Evolutionary conservation across 768 basidiomycete species (phyloP).

Genomic region (Boletus bicolor): DNA sequence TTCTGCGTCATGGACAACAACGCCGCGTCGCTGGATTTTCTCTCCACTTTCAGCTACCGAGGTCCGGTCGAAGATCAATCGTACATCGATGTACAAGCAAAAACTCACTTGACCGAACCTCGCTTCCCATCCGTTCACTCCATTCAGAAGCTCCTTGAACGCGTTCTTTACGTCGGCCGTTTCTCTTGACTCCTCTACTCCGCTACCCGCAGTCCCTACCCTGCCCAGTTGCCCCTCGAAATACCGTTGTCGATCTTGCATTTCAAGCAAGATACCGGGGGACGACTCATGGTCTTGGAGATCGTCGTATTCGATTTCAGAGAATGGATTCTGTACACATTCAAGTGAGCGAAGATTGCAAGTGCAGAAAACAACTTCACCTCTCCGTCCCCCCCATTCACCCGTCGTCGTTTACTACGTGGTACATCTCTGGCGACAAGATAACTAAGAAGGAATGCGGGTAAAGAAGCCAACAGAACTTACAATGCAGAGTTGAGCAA

Average conservation of each 20-base stretch:
- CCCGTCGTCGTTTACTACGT: constrained; percentile 58
- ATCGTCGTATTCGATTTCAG: constrained; percentile 82
- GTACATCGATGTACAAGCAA: background rate
- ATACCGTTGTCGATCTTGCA: constrained; percentile 81
- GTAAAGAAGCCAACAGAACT: constrained; percentile 18
- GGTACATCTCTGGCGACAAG: constrained; percentile 43
- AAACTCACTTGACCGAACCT: constrained; percentile 53
- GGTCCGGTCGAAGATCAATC: background rate
- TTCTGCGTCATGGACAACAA: constrained; percentile 75
- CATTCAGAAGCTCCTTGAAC: constrained; percentile 44
- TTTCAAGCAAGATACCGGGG: constrained; percentile 74
- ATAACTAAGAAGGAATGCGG: background rate
- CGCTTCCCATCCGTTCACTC: constrained; percentile 54
- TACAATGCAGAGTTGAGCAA: constrained; percentile 79
- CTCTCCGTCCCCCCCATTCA: constrained; percentile 40
- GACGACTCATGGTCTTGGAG: constrained; percentile 67
- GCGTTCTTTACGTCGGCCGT: constrained; percentile 46
- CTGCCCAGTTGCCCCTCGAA: constrained; percentile 64
- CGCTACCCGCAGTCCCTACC: constrained; percentile 5
- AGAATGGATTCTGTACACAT: constrained; percentile 32
- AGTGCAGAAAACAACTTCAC: constrained; percentile 32
- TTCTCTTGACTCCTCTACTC: constrained; percentile 15
- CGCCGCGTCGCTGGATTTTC: constrained; percentile 64
- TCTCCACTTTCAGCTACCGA: constrained; percentile 62
- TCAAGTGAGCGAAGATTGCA: background rate